Evolutionary conservation across 2,329 filamentous ascomycete species (phyloP), one percentile per base, ranked within the genome.

Genomic region (Neofusicoccum sp.): DNA sequence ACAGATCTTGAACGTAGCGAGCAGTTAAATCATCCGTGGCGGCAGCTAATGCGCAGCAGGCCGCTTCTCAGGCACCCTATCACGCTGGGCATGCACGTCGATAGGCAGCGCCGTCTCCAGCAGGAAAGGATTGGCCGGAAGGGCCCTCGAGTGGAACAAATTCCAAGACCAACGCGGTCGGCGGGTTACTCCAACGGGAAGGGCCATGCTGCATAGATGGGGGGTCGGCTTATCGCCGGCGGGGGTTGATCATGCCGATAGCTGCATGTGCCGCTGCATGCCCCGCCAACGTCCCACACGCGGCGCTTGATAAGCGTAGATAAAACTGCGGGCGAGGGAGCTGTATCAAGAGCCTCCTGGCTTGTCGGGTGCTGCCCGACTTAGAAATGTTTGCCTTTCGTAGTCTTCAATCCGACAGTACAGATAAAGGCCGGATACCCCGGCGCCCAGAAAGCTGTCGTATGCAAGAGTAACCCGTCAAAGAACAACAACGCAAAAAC

Each of bases 161-260:
- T 16, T 36, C n/a, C 33, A 36, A 20, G 9, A 6, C 8, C 47
- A n/a, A 49, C 3, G 47, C n/a, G 26, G 30, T 49, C n/a, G 9
- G 8, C 49, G 49, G 34, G 4, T 31, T 56, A 30, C 51, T 43
- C 38, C 51, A 56, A 43, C 33, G 24, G 51, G 51, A 56, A 56
- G 51, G 26, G 51, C 26, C 36, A 20, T n/a, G 49, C 49, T 26
- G 48, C 33, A 24, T 54, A 44, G 36, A 43, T 43, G 51, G 51
- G 51, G 51, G 20, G 14, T 44, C 51, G 51, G 51, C 51, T 56
- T 56, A 56, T 56, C 51, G 26, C 28, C 51, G 51, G 51, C 51
- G 38, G 51, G 28, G 28, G 38, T 38, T 43, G 36, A 43, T 33
- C 26, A 43, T 43, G 51, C 51, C 51, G 51, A 56, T 38, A 34